These are phyloP conservation scores for Prillingera fragicola DNA, from an alignment of 1,284 basidiomycete species.

Conservation along the genomic window DNA sequence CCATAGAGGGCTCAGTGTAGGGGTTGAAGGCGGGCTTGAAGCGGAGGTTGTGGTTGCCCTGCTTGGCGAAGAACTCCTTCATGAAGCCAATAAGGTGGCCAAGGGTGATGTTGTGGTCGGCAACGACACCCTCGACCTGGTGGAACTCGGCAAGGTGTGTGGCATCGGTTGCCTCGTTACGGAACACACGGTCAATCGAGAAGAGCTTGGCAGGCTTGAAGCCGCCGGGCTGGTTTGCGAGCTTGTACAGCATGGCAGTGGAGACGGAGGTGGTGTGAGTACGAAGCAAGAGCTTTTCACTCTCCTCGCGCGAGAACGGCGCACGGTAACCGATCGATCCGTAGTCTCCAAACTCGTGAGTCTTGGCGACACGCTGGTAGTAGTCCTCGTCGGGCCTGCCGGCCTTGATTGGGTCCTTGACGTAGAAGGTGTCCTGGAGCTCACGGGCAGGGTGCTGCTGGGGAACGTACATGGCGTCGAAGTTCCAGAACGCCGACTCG, in stretches of 20 bases:
- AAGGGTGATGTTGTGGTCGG: slow-evolving; percentile 88
- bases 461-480: slow-evolving; percentile 96
- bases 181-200: slow-evolving; percentile 97
- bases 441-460: slow-evolving; percentile 99
- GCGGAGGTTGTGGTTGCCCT: slow-evolving; percentile 86
- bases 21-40: slow-evolving; percentile 81
- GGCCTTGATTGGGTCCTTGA: slow-evolving; percentile 82
- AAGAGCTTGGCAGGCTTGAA: slow-evolving; percentile 97
- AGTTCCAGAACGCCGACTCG: slow-evolving; percentile 99
- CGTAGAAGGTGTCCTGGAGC: slow-evolving; percentile 97
- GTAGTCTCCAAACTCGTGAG: slow-evolving; percentile 86
- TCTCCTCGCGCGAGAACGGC: slow-evolving; percentile 91
- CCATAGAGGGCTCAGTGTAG: slow-evolving; percentile 97
- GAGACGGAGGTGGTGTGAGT: slow-evolving; percentile 98
- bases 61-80: slow-evolving; percentile 96
- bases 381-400: slow-evolving; percentile 76
- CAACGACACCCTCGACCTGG: slow-evolving; percentile 98
- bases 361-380: slow-evolving; percentile 78
- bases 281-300: slow-evolving; percentile 83
- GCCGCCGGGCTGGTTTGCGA: slow-evolving; percentile 68
- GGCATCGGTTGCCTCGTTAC: slow-evolving; percentile 98
- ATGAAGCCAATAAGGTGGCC: slow-evolving; percentile 98
- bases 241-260: slow-evolving; percentile 86
- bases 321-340: slow-evolving; percentile 97
- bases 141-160: slow-evolving; percentile 99